These are phyloP conservation scores for Bonia amplexicaulis DNA, from an alignment of 176 grass and related monocot species.

Conservation along the genomic window DNA sequence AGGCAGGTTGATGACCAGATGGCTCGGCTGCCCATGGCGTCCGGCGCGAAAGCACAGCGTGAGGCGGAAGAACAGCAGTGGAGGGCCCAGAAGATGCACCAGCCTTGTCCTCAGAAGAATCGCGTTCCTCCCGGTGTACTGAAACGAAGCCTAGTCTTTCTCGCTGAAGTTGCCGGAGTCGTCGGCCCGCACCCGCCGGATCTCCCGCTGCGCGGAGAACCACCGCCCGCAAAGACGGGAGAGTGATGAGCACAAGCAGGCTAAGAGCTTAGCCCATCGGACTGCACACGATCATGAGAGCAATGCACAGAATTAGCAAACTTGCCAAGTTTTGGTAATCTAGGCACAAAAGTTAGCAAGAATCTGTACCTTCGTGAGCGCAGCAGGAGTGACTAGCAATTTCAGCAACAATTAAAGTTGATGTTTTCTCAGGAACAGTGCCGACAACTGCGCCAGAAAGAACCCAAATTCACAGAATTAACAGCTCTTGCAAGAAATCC, in stretches of 20 bases:
- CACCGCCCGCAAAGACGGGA: neutral
- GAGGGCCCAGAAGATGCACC: too few relatives aligned
- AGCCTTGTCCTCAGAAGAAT: neutral
- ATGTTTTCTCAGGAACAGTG: too few relatives aligned
- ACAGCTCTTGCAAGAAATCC: too few relatives aligned
- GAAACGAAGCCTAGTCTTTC: neutral
- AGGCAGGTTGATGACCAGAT: slow-evolving; percentile 23
- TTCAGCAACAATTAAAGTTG: too few relatives aligned
- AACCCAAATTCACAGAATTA: too few relatives aligned
- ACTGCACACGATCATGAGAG: neutral
- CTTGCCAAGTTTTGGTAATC: neutral
- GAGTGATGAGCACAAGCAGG: neutral
- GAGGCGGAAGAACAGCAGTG: neutral
- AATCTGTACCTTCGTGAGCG: too few relatives aligned
- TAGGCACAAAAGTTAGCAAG: too few relatives aligned
- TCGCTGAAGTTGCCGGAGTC: neutral
- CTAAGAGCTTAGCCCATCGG: neutral
- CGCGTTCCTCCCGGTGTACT: neutral
- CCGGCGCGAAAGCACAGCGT: neutral
- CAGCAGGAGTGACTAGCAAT: too few relatives aligned
- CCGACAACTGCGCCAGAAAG: too few relatives aligned
- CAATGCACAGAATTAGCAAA: neutral
- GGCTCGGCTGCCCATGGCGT: neutral
- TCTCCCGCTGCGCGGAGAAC: neutral
- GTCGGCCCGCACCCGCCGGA: neutral